These are phyloP conservation scores for Talaromyces piceae DNA, from an alignment of 2,329 filamentous ascomycete species.

Conservation along the genomic window DNA sequence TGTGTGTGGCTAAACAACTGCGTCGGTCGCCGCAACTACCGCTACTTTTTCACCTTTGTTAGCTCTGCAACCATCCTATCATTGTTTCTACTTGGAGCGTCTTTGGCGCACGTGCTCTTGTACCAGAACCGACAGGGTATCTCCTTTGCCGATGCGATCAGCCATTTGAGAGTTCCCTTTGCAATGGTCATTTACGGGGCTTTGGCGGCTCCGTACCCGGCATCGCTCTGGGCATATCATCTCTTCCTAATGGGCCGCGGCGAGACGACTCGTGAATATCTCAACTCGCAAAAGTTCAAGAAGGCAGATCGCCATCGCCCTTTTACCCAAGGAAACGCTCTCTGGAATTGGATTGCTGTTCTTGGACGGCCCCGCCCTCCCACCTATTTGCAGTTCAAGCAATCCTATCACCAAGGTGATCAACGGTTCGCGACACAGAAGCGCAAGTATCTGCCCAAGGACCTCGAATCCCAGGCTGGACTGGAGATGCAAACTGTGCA, in stretches of 20 bases:
- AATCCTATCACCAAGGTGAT: slow-evolving; percentile 67
- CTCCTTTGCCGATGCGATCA: slow-evolving; percentile 61
- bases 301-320: slow-evolving; percentile 87
- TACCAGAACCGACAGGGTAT: slow-evolving; percentile 59
- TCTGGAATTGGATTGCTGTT: slow-evolving; percentile 75
- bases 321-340: slow-evolving; percentile 68
- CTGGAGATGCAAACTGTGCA: slow-evolving; percentile 67
- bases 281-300: slow-evolving; percentile 91
- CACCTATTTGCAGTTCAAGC: slow-evolving; percentile 84
- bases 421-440: slow-evolving; percentile 65
- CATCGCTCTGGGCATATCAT: slow-evolving; percentile 79
- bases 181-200: slow-evolving; percentile 81
- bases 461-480: slow-evolving; percentile 46
- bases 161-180: slow-evolving; percentile 70
- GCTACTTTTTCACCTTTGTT: slow-evolving; percentile 93
- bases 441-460: slow-evolving; percentile 43
- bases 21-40: slow-evolving; percentile 92
- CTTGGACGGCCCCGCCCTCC: slow-evolving; percentile 76
- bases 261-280: slow-evolving; percentile 91
- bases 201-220: slow-evolving; percentile 69
- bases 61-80: slow-evolving; percentile 68
- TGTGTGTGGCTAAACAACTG: slow-evolving; percentile 99
- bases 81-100: slow-evolving; percentile 67
- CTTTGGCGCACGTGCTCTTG: slow-evolving; percentile 70
- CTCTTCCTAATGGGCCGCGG: slow-evolving; percentile 83